These are phyloP conservation scores for Leptosphaerulina australis DNA, from an alignment of 2,329 filamentous ascomycete genomes.

Conservation along the genomic window DNA sequence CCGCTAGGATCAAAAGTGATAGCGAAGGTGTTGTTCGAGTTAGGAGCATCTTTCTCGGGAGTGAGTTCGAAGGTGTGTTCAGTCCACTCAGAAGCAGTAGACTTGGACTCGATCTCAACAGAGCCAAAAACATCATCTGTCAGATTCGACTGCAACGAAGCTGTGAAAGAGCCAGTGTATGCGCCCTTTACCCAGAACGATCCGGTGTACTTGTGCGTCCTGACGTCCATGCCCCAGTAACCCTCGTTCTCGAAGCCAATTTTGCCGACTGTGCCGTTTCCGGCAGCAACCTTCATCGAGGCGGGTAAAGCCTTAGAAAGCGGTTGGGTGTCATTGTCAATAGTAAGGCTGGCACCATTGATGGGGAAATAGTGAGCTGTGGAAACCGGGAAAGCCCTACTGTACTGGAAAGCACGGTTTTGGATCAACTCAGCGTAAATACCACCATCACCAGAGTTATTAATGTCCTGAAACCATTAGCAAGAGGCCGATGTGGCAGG, in stretches of 20 bases:
- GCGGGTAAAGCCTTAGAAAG: slow-evolving; percentile 54
- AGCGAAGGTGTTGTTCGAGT: slow-evolving; percentile 59
- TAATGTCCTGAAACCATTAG: slow-evolving; percentile 53
- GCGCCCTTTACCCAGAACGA: slow-evolving; percentile 56
- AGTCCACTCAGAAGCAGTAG: slow-evolving; percentile 47
- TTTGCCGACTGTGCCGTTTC: slow-evolving; percentile 45
- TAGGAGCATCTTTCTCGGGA: slow-evolving; percentile 48
- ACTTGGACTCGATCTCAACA: slow-evolving; percentile 35
- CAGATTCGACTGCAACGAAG: slow-evolving; percentile 50
- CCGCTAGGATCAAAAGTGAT: slow-evolving; percentile 56
- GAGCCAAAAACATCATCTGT: slow-evolving; percentile 52
- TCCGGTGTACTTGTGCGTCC: slow-evolving; percentile 56
- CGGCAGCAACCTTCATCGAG: slow-evolving; percentile 50
- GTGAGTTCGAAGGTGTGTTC: slow-evolving; percentile 50
- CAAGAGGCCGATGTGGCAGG: background rate
- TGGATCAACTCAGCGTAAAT: slow-evolving; percentile 74
- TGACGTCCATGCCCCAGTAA: slow-evolving; percentile 60
- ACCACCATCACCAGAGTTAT: slow-evolving; percentile 73
- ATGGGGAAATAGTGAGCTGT: slow-evolving; percentile 41
- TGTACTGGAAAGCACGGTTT: slow-evolving; percentile 72
- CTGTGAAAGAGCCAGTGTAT: slow-evolving; percentile 46
- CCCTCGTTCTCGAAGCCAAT: slow-evolving; percentile 58
- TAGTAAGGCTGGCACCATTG: slow-evolving; percentile 42
- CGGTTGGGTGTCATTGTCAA: slow-evolving; percentile 50
- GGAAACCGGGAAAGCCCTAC: slow-evolving; percentile 30